Percentiles rank a stretch among this genome's conserved stretches.
phyloP scores from a whole-genome alignment of 2,329 filamentous ascomycete genomes.

The Tolypocladium guangdongense region DNA sequence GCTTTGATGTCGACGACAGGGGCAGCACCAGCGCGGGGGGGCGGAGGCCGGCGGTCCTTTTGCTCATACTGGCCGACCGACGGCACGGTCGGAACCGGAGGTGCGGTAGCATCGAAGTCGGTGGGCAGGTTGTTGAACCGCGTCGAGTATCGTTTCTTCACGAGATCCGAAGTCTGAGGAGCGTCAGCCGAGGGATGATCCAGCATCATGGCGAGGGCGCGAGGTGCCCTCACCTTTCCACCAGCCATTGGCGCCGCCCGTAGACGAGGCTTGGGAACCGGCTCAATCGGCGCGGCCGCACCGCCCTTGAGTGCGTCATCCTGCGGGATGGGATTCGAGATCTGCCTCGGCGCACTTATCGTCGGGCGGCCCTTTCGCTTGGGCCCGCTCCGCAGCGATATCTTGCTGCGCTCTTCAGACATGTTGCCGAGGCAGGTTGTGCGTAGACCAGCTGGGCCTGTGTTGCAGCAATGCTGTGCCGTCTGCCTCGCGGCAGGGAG shows the following conservation, averaged over 20 bases:
- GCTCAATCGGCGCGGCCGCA: constrained; percentile 10
- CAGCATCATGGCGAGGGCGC: constrained; percentile 1
- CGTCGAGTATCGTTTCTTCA: constrained; percentile 90
- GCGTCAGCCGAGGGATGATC: constrained; percentile 8
- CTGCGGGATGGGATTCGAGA: constrained; percentile 48
- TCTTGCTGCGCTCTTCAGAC: constrained; percentile 51
- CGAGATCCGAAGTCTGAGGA: constrained; percentile 61
- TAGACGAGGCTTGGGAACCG: constrained; percentile 26
- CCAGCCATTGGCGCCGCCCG: constrained; percentile 40
- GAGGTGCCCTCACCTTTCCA: constrained; percentile 35
- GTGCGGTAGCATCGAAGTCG: constrained; percentile 57
- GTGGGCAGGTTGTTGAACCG: constrained; percentile 71
- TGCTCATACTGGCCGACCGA: constrained; percentile 47
- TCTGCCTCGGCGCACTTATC: constrained; percentile 53
- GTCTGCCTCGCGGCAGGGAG: not conserved
- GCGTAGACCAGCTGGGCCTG: not conserved
- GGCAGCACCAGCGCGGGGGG: constrained; percentile 41
- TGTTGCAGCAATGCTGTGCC: not conserved
- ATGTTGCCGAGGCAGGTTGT: constrained; percentile 25
- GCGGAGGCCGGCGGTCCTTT: constrained; percentile 38
- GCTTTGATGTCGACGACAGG: constrained; percentile 66
- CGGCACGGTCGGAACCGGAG: constrained; percentile 61
- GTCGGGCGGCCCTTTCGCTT: constrained; percentile 51
- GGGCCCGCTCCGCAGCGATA: constrained; percentile 49
- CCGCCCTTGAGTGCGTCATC: constrained; percentile 27